Evolutionary conservation across 768 basidiomycete species (phyloP).

Genomic region (Vararia minispora): DNA sequence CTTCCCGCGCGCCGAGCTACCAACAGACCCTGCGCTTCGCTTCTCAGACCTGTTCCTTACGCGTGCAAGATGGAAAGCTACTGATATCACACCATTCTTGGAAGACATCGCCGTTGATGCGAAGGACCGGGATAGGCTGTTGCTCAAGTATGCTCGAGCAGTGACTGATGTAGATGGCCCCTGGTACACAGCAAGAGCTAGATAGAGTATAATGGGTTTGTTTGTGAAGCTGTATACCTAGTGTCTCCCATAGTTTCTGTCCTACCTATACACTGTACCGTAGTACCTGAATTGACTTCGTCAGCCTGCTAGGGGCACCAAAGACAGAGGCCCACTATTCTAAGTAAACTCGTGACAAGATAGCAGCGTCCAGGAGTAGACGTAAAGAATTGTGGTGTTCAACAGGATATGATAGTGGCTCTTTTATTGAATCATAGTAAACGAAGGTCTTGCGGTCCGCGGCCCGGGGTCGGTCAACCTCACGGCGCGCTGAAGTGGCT

Average conservation of each 20-base stretch:
- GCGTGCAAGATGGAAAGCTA: slow-evolving; percentile 60
- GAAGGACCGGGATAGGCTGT: slow-evolving; percentile 80
- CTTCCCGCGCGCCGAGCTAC: slow-evolving; percentile 66
- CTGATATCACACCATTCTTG: slow-evolving; percentile 77
- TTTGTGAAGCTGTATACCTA: neutral
- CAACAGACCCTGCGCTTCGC: slow-evolving; percentile 65
- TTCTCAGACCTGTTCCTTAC: slow-evolving; percentile 86
- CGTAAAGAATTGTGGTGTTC: too few species aligned
- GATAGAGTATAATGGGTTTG: slow-evolving; percentile 39
- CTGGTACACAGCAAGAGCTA: slow-evolving; percentile 66
- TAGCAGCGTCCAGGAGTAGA: too few species aligned
- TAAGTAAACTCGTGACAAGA: too few species aligned
- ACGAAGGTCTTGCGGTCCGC: too few species aligned
- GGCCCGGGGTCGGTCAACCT: too few species aligned
- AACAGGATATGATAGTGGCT: too few species aligned
- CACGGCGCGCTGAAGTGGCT: too few species aligned
- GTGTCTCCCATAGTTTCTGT: neutral
- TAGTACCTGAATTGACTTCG: too few species aligned
- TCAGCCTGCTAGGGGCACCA: too few species aligned
- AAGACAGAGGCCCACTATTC: too few species aligned
- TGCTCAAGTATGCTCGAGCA: slow-evolving; percentile 79
- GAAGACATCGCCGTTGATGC: slow-evolving; percentile 69
- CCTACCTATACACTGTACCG: too few species aligned
- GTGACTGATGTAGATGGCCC: slow-evolving; percentile 55
- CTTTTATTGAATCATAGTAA: too few species aligned